Percentiles rank a stretch among this genome's conserved stretches.
phyloP scores from a whole-genome alignment of 2,329 filamentous ascomycete species.

The Bimuria novae-zelandiae region DNA sequence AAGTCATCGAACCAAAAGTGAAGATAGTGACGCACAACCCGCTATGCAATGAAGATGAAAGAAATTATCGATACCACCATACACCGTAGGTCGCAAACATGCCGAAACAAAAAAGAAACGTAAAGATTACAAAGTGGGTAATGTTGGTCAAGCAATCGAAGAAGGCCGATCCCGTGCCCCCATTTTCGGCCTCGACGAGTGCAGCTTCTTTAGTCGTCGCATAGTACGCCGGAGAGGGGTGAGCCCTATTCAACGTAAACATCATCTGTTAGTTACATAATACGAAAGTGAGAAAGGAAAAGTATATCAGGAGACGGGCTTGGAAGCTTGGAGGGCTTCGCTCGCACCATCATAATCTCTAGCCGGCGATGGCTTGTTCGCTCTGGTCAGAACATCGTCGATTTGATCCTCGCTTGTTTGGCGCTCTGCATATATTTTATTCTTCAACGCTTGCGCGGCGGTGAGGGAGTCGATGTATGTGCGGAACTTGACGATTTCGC shows the following conservation, averaged over 20 bases:
- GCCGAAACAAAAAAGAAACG: slow-evolving; percentile 14
- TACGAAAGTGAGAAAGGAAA: slow-evolving; percentile 14
- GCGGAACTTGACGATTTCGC: slow-evolving; percentile 94
- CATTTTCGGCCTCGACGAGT: slow-evolving; percentile 37
- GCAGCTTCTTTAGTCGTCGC: slow-evolving; percentile 40
- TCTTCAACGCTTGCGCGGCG: slow-evolving; percentile 70
- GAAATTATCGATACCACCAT: slow-evolving; percentile 12
- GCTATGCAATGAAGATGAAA: slow-evolving; percentile 10
- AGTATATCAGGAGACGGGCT: slow-evolving; percentile 25
- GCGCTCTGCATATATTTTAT: slow-evolving; percentile 65
- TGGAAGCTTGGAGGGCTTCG: slow-evolving; percentile 32
- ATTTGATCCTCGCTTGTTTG: slow-evolving; percentile 31
- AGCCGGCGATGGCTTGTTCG: slow-evolving; percentile 10
- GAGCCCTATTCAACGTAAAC: slow-evolving; percentile 32
- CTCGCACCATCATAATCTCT: slow-evolving; percentile 42
- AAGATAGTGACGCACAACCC: background rate
- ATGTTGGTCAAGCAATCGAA: slow-evolving; percentile 35
- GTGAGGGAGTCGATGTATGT: slow-evolving; percentile 90
- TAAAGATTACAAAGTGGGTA: slow-evolving; percentile 29
- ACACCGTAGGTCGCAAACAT: slow-evolving; percentile 14
- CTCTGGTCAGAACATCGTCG: slow-evolving; percentile 19
- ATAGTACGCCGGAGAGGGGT: slow-evolving; percentile 43
- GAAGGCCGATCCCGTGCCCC: slow-evolving; percentile 28
- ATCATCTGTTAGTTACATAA: slow-evolving; percentile 33
- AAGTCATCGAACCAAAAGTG: slow-evolving; percentile 6